Conservation (phyloP, 176 grass and related monocot species). For the Hyparrhenia diplandra region DNA sequence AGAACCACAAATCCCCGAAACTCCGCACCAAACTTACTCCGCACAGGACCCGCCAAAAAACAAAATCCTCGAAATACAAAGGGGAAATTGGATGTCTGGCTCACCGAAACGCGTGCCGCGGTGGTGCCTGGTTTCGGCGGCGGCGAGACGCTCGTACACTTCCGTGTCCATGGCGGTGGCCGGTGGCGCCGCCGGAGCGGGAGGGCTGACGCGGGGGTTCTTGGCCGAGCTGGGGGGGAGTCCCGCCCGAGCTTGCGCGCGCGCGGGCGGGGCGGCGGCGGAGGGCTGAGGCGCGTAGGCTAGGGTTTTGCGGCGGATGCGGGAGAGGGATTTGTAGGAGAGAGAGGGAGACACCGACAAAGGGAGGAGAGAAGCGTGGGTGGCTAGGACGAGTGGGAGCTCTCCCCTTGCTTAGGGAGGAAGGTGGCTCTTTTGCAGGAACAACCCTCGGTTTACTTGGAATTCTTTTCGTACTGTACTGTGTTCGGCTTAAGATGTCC, state of each 20-base stretch:
- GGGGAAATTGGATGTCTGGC: neutral
- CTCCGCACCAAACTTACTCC: too few relatives aligned
- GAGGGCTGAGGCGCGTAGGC: neutral
- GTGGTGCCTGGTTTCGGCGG: slow-evolving; percentile 32
- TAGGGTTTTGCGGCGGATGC: slow-evolving; percentile 38
- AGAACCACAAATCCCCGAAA: neutral
- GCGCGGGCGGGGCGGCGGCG: neutral
- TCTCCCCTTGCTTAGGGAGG: slow-evolving; percentile 20
- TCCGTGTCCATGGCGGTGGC: slow-evolving; percentile 53
- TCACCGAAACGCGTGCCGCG: slow-evolving; percentile 48
- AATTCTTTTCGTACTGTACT: neutral
- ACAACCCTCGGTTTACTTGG: neutral
- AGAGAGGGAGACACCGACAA: neutral
- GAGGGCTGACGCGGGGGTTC: neutral
- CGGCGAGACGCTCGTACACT: slow-evolving; percentile 49
- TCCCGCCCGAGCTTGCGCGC: neutral
- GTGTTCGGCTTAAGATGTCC: neutral
- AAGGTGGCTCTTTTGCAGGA: slow-evolving; percentile 10
- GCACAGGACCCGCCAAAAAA: neutral
- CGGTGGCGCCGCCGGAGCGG: neutral
- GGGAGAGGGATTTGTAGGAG: neutral
- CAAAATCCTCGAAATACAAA: neutral
- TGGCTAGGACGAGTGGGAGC: slow-evolving; percentile 4
- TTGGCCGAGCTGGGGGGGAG: neutral
- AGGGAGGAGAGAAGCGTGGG: slow-evolving; percentile 1